phyloP scores from a whole-genome alignment of 1,284 basidiomycete species.

The Malassezia psittaci region DNA sequence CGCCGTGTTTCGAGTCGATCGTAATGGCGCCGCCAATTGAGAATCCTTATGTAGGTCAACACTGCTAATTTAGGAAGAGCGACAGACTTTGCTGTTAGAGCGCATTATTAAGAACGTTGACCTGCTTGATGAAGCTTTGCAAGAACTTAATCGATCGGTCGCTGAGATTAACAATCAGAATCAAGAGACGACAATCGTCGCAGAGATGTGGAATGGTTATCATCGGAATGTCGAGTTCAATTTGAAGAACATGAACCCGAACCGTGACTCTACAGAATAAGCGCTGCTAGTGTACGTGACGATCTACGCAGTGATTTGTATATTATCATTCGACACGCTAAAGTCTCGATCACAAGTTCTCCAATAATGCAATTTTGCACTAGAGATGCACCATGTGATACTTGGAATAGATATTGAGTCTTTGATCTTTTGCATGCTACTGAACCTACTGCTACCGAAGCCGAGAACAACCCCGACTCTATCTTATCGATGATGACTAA shows the following conservation, averaged over 20 bases:
- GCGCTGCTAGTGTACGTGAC: no score
- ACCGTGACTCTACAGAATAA: no score
- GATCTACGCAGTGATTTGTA: neutral
- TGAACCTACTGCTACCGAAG: no score
- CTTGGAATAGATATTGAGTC: no score
- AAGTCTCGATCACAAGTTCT: no score
- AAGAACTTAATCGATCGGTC: constrained; percentile 69
- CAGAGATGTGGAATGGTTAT: constrained; percentile 43
- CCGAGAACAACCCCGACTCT: neutral
- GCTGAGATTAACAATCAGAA: constrained; percentile 49
- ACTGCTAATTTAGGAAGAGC: constrained; percentile 61
- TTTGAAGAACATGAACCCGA: constrained; percentile 30
- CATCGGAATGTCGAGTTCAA: constrained; percentile 44
- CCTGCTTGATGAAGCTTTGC: constrained; percentile 46
- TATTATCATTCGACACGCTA: neutral
- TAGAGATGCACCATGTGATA: no score
- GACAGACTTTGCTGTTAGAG: constrained; percentile 76
- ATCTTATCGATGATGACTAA: neutral
- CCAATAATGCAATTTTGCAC: no score
- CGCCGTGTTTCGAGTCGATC: neutral
- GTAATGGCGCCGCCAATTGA: constrained; percentile 16
- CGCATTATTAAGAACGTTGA: constrained; percentile 82
- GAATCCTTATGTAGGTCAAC: constrained; percentile 17
- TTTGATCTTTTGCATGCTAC: no score
- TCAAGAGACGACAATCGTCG: constrained; percentile 36